phyloP scores from a whole-genome alignment of 495 filamentous ascomycete species.

The Penicillium pulvis region DNA sequence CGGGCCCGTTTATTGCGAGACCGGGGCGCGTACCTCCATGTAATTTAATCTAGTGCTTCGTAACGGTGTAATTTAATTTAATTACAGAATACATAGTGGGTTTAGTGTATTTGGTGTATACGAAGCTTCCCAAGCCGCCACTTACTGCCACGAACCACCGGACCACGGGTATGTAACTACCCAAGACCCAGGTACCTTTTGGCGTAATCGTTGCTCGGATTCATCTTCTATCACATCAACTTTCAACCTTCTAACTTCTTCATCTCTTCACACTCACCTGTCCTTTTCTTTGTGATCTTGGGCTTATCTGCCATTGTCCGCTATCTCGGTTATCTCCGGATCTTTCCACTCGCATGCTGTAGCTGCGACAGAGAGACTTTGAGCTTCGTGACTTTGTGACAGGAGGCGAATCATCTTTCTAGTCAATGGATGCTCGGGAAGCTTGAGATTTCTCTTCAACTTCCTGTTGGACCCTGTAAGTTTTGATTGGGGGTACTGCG shows the following conservation, averaged over 20 bases:
- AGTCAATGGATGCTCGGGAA: conserved; percentile 15
- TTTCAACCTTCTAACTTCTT: conserved; percentile 7
- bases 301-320: conserved; percentile 34
- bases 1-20: not conserved
- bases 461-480: conserved; percentile 1
- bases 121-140: conserved; percentile 8
- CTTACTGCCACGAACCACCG: conserved; percentile 25
- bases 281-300: conserved; percentile 7
- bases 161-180: conserved; percentile 19
- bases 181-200: conserved; percentile 25
- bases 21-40: not conserved
- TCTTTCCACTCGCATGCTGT: conserved; percentile 27
- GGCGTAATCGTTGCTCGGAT: conserved; percentile 11
- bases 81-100: not conserved
- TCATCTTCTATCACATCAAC: conserved; percentile 11
- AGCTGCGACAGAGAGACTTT: not conserved
- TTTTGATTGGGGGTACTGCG: not conserved
- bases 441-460: conserved; percentile 9
- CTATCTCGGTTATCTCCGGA: conserved; percentile 44
- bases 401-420: not conserved
- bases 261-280: conserved; percentile 8
- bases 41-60: not conserved
- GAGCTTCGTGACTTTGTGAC: not conserved
- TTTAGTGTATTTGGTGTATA: not conserved
- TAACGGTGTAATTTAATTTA: not conserved